Evolutionary conservation across 176 grass and related monocot species (phyloP), one percentile per base, ranked within the genome.

Genomic region (Triticum monococcum): DNA sequence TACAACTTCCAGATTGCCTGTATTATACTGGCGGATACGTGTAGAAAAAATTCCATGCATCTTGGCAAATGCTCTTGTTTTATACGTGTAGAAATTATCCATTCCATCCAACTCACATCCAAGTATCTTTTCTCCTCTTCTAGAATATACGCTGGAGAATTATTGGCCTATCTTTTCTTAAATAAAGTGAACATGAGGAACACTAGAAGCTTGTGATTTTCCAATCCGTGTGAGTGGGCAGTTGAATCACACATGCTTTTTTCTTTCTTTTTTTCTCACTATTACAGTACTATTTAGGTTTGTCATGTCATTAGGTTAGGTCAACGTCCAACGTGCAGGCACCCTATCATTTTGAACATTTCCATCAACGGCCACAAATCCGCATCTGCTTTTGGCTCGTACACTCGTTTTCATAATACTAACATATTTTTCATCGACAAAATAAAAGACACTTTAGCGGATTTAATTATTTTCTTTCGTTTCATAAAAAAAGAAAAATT

Each of bases 241-340:
- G 68, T 45, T 72, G 38, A 20, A 25, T 59, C 12, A 0, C 59
- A 74, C 12, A 83, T 83, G 0, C 52, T 54, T 50, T 3, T 48
- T 76, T 68, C 28, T 30, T 30, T 30, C 28, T 48, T 0, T 85
- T 16, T 9, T 7, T 3, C 23, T 12, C 5, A 28, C 2, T 7
- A 12, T 43, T 43, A 43, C 1, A 30, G 28, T 30, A 30, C 28
- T 46, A 52, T 36, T 35, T 25, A 9, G 25, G 9, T 57, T 25
- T 2, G 43, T 90, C 74, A 56, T 43, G 13, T 83, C 66, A n/a
- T 45, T 28, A 61, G 26, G 85, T 75, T 17, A 68, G 22, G 85
- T 75, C 84, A 87, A 70, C 80, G 9, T 85, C 68, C 81, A 31
- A 54, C 26, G 8, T 14, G 23, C 40, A 13, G 32, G 5, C 79